These are phyloP conservation scores for Orbilia oligospora DNA, from an alignment of 2,329 filamentous ascomycete genomes.

Conservation along the genomic window DNA sequence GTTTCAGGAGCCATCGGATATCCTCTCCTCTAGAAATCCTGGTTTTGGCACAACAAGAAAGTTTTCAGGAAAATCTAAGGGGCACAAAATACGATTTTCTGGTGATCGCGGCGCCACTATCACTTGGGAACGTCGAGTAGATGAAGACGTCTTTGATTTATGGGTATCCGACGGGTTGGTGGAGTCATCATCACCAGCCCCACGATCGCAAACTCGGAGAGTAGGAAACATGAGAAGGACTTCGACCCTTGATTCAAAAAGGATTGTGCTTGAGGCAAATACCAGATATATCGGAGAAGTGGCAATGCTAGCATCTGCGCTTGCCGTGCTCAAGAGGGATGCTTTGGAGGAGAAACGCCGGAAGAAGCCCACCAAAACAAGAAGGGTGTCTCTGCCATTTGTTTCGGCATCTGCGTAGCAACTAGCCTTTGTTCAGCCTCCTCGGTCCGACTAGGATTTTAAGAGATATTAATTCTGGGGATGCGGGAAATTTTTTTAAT, in stretches of 20 bases:
- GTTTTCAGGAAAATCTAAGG: slow-evolving; percentile 37
- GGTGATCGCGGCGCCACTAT: slow-evolving; percentile 32
- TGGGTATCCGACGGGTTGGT: slow-evolving; percentile 43
- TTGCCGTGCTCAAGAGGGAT: slow-evolving; percentile 52
- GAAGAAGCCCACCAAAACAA: slow-evolving; percentile 32
- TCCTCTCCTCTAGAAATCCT: slow-evolving; percentile 15
- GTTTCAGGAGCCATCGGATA: slow-evolving; percentile 27
- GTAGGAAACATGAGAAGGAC: slow-evolving; percentile 52
- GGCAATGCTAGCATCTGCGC: slow-evolving; percentile 48
- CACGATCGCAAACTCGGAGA: slow-evolving; percentile 38
- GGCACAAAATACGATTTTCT: slow-evolving; percentile 43
- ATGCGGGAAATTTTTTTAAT: slow-evolving; percentile 36
- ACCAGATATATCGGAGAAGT: slow-evolving; percentile 51
- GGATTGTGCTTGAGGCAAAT: slow-evolving; percentile 50
- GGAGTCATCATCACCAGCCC: slow-evolving; percentile 20
- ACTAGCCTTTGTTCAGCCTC: neutral
- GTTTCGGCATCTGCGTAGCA: slow-evolving; percentile 8
- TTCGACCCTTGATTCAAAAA: slow-evolving; percentile 47
- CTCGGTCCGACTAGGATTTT: neutral
- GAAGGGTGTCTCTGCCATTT: slow-evolving; percentile 6
- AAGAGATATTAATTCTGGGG: neutral
- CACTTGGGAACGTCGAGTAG: slow-evolving; percentile 40
- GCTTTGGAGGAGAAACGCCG: slow-evolving; percentile 47
- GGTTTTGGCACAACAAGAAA: slow-evolving; percentile 21
- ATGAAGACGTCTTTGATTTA: slow-evolving; percentile 51